Conservation (phyloP, 768 basidiomycete species). For the Mycena pura region DNA sequence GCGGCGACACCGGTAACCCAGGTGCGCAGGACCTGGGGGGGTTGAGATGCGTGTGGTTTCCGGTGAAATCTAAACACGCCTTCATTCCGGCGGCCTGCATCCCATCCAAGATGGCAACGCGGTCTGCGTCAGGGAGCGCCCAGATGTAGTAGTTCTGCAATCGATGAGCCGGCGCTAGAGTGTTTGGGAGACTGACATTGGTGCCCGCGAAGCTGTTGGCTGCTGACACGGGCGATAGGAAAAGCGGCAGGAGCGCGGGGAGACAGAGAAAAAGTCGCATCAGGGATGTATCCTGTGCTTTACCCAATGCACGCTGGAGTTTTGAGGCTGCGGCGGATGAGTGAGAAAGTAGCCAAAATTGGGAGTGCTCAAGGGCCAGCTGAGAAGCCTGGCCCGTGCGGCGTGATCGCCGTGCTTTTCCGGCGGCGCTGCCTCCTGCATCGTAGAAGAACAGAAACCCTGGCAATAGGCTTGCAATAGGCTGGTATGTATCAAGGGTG, state of each 20-base stretch:
- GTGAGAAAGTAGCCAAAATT: too few species aligned
- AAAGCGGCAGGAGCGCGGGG: background rate
- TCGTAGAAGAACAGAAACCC: too few species aligned
- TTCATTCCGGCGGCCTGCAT: conserved; percentile 38
- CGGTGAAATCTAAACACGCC: conserved; percentile 5
- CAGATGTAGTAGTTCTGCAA: conserved; percentile 32
- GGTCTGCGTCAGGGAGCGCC: conserved; percentile 29
- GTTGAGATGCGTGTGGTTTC: background rate
- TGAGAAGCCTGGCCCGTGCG: too few species aligned
- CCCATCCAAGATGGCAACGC: conserved; percentile 28
- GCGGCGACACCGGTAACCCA: conserved; percentile 37
- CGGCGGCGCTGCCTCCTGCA: too few species aligned
- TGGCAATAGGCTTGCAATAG: too few species aligned
- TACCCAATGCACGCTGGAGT: too few species aligned
- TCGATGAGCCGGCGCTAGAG: background rate
- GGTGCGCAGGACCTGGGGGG: conserved; percentile 31
- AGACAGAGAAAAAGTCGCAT: conserved; percentile 7
- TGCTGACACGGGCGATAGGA: background rate
- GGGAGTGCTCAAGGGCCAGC: too few species aligned
- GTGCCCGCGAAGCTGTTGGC: conserved; percentile 28
- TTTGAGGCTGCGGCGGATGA: too few species aligned
- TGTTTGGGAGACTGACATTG: background rate
- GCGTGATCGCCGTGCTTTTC: too few species aligned
- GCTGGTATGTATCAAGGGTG: too few species aligned
- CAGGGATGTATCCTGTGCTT: too few species aligned